These are phyloP conservation scores for Phytophthora citricola DNA, from an alignment of 352 stramenopile genomes.

Conservation along the genomic window DNA sequence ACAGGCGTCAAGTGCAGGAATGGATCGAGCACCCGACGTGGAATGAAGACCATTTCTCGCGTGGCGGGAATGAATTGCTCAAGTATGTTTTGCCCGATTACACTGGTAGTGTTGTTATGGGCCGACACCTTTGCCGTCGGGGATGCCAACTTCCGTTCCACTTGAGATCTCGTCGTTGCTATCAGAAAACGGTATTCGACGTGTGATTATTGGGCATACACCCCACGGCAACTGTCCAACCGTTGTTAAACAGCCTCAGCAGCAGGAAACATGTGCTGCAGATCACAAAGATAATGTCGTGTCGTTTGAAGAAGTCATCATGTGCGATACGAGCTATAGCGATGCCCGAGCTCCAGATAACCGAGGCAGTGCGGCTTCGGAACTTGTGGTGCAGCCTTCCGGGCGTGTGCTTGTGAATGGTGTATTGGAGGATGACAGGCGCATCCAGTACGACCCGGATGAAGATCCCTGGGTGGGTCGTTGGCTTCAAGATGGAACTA, in stretches of 20 bases:
- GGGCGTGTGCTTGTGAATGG: conserved; percentile 60
- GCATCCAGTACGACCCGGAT: conserved; percentile 53
- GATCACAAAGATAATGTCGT: conserved; percentile 15
- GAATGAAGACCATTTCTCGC: conserved; percentile 55
- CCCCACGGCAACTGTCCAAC: conserved; percentile 93
- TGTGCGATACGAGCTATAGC: conserved; percentile 94
- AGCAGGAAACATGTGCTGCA: conserved; percentile 18
- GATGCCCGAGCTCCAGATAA: conserved; percentile 77
- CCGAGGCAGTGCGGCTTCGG: conserved; percentile 74
- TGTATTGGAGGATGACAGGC: conserved; percentile 53
- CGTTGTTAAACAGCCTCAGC: conserved; percentile 65
- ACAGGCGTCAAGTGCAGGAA: conserved; percentile 70
- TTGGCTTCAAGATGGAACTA: conserved; percentile 54
- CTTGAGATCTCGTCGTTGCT: conserved; percentile 57
- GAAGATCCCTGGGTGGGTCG: conserved; percentile 55
- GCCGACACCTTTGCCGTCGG: conserved; percentile 70
- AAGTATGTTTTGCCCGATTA: conserved; percentile 76
- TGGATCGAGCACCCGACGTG: conserved; percentile 87
- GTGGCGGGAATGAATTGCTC: conserved; percentile 73
- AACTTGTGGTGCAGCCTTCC: conserved; percentile 76
- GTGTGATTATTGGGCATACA: conserved; percentile 93
- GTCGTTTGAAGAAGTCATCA: conserved; percentile 84
- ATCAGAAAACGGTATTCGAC: conserved; percentile 73
- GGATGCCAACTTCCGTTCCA: conserved; percentile 76
- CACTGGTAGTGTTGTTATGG: conserved; percentile 75